phyloP scores from a whole-genome alignment of 352 stramenopile species.

The Phytopythium vexans region DNA sequence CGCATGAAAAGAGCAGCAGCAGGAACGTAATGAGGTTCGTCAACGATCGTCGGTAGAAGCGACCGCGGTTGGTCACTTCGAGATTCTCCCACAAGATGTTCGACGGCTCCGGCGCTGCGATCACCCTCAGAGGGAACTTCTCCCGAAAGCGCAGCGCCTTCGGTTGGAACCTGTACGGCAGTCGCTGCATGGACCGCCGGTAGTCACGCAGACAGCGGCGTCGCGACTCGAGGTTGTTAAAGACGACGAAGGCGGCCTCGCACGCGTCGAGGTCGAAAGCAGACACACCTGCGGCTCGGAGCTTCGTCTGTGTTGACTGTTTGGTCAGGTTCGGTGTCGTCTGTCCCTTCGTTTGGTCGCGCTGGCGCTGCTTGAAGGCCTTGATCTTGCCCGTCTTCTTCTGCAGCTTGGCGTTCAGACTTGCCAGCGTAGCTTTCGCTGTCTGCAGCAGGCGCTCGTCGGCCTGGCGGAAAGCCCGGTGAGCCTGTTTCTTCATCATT shows the following conservation, averaged over 20 bases:
- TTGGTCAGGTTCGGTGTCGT: slow-evolving; percentile 7
- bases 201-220: slow-evolving; percentile 81
- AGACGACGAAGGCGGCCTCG: slow-evolving; percentile 84
- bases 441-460: slow-evolving; percentile 34
- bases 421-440: slow-evolving; percentile 25
- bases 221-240: slow-evolving; percentile 82
- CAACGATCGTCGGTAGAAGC: slow-evolving; percentile 59
- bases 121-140: slow-evolving; percentile 42
- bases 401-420: slow-evolving; percentile 30
- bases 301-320: slow-evolving; percentile 9
- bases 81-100: slow-evolving; percentile 90
- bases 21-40: slow-evolving; percentile 75
- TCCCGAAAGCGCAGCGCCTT: slow-evolving; percentile 58
- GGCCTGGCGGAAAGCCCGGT: background rate
- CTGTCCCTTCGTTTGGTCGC: slow-evolving; percentile 6
- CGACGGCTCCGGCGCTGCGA: slow-evolving; percentile 64
- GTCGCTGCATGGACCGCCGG: slow-evolving; percentile 35
- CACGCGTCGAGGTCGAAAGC: slow-evolving; percentile 61
- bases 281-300: no score
- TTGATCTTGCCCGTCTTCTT: slow-evolving; percentile 72
- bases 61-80: slow-evolving; percentile 54
- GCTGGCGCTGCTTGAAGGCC: slow-evolving; percentile 38
- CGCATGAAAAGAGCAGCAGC: slow-evolving; percentile 62
- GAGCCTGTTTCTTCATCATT: slow-evolving; percentile 17
- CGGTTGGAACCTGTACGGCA: slow-evolving; percentile 49